Evolutionary conservation across 306 rosid genomes (phyloP).

Genomic region (Pyrus communis): DNA sequence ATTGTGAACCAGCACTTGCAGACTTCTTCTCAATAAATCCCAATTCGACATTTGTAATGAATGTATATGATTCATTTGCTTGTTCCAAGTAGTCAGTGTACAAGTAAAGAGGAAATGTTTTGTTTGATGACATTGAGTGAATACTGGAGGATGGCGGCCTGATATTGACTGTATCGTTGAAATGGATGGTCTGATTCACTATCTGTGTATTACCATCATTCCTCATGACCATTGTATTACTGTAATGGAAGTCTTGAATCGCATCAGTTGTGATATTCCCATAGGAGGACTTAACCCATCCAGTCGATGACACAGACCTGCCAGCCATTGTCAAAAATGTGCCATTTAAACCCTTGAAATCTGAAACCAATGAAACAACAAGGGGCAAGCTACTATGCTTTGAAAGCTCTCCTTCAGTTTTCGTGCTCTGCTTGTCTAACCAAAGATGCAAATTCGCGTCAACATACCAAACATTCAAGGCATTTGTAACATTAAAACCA

Average conservation of each 20-base stretch:
- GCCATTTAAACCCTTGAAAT: conserved; percentile 64
- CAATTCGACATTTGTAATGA: conserved; percentile 39
- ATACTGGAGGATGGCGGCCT: conserved; percentile 21
- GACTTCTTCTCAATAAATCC: conserved; percentile 45
- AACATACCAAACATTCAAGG: conserved; percentile 73
- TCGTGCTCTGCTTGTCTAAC: conserved; percentile 51
- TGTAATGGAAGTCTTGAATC: conserved; percentile 42
- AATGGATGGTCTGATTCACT: conserved; percentile 51
- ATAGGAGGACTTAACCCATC: conserved; percentile 71
- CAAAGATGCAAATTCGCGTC: conserved; percentile 90
- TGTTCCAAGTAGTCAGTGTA: conserved; percentile 24
- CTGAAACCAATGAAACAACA: conserved; percentile 28
- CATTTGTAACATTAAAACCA: conserved; percentile 73
- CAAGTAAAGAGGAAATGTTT: conserved; percentile 43
- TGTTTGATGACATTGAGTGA: conserved; percentile 27
- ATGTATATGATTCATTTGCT: conserved; percentile 19
- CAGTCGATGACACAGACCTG: conserved; percentile 48
- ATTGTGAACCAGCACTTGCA: conserved; percentile 18
- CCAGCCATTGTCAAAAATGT: conserved; percentile 42
- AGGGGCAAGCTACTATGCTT: conserved; percentile 36
- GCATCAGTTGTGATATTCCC: conserved; percentile 62
- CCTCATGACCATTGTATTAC: conserved; percentile 45
- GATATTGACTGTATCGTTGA: conserved; percentile 32
- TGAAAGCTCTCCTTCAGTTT: conserved; percentile 48
- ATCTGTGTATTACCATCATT: conserved; percentile 45